phyloP scores from a whole-genome alignment of 148 eudicot genomes.

The Selenicereus undatus region DNA sequence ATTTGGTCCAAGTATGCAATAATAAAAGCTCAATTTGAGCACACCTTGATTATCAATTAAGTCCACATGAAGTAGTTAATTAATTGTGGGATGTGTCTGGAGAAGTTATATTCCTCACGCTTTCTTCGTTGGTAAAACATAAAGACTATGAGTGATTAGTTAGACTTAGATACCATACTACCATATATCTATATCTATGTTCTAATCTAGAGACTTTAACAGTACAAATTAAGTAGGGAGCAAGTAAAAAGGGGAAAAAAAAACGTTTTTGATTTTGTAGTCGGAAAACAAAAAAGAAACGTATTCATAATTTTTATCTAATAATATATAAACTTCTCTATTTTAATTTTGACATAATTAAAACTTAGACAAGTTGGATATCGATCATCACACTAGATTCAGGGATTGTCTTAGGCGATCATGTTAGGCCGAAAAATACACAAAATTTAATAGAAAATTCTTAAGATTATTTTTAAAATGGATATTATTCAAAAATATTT shows the following conservation, averaged over 20 bases:
- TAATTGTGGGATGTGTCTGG: not conserved
- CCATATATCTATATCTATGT: too few relatives aligned
- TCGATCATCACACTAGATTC: too few relatives aligned
- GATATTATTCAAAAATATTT: too few relatives aligned
- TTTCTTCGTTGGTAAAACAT: not conserved
- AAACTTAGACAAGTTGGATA: too few relatives aligned
- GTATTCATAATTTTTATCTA: too few relatives aligned
- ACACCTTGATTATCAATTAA: not conserved
- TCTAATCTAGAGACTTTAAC: not conserved
- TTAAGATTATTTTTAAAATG: too few relatives aligned
- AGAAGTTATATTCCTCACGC: not conserved
- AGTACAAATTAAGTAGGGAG: constrained; percentile 6
- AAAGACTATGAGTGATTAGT: not conserved
- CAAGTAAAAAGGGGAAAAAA: not conserved
- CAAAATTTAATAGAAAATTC: too few relatives aligned
- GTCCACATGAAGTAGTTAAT: not conserved
- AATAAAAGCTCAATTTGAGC: not conserved
- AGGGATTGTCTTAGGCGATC: too few relatives aligned
- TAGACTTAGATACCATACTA: not conserved
- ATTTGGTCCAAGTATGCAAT: not conserved
- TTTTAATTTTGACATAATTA: too few relatives aligned
- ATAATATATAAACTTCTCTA: too few relatives aligned
- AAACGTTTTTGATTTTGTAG: not conserved
- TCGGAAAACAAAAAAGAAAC: too few relatives aligned
- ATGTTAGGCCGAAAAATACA: too few relatives aligned